phyloP scores from a whole-genome alignment of 257 asterid genomes.

The Lycium barbarum region DNA sequence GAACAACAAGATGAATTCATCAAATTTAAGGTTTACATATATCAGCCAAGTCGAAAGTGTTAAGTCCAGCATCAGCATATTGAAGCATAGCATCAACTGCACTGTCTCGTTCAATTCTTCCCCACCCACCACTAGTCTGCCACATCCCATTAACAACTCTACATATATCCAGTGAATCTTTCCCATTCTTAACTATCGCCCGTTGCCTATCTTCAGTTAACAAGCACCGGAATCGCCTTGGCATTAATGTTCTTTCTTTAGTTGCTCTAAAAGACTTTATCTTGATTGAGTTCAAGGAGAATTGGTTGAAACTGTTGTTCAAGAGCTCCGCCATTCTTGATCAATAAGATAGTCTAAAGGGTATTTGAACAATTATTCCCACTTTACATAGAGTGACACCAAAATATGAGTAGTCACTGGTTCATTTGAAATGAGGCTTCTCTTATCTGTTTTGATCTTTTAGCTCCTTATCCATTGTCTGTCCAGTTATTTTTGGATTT shows the following conservation, averaged over 20 bases:
- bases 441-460: neutral
- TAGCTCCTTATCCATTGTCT: neutral
- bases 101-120: constrained; percentile 59
- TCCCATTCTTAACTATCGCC: constrained; percentile 68
- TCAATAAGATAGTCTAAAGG: neutral
- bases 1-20: neutral
- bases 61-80: constrained; percentile 75
- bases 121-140: constrained; percentile 93
- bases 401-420: neutral
- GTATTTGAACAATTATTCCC: neutral
- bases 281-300: constrained; percentile 40
- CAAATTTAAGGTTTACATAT: constrained; percentile 53
- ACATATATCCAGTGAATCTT: constrained; percentile 74
- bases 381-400: neutral
- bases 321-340: constrained; percentile 52
- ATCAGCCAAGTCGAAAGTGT: constrained; percentile 83
- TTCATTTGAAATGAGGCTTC: constrained; percentile 18
- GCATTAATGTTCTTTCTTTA: constrained; percentile 39
- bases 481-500: neutral
- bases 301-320: constrained; percentile 43
- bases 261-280: constrained; percentile 38
- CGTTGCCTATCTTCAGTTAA: constrained; percentile 57
- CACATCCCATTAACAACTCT: constrained; percentile 86
- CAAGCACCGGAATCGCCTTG: constrained; percentile 54
- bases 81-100: constrained; percentile 78